Evolutionary conservation across 345 rosid species (phyloP).

Genomic region (Pistacia atlantica): DNA sequence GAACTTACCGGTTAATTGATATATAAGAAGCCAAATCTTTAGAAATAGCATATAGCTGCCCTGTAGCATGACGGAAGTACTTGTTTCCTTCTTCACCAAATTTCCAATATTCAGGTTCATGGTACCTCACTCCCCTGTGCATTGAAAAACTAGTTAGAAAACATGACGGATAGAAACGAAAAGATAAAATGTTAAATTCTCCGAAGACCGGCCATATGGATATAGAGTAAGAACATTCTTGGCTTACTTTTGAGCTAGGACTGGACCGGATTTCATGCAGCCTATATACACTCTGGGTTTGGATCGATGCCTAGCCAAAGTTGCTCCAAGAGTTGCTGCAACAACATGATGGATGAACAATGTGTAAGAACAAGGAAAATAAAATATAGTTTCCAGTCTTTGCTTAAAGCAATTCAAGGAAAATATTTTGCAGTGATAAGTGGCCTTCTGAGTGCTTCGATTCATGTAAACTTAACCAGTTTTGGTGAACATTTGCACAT

Average conservation of each 20-base stretch:
- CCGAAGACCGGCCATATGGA: background rate
- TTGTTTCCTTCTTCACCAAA: slow-evolving; percentile 96
- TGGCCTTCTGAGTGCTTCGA: background rate
- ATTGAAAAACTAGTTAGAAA: slow-evolving; percentile 4
- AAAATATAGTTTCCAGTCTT: background rate
- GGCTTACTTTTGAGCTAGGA: slow-evolving; percentile 93
- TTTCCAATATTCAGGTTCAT: slow-evolving; percentile 97
- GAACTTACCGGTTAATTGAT: slow-evolving; percentile 83
- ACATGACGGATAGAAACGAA: background rate
- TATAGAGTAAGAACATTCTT: background rate
- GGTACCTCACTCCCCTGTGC: slow-evolving; percentile 90
- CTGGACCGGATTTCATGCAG: slow-evolving; percentile 99
- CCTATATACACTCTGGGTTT: slow-evolving; percentile 86
- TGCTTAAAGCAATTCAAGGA: background rate
- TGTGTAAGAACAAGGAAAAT: background rate
- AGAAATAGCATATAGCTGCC: slow-evolving; percentile 93
- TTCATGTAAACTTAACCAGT: background rate
- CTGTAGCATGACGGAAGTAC: slow-evolving; percentile 97
- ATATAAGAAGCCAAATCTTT: slow-evolving; percentile 85
- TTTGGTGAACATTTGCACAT: background rate
- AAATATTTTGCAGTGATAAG: slow-evolving; percentile 3
- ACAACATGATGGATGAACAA: slow-evolving; percentile 16
- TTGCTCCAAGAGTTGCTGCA: slow-evolving; percentile 94
- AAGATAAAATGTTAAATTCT: background rate
- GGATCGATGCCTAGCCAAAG: slow-evolving; percentile 67